These are phyloP conservation scores for Terfezia claveryi DNA, from an alignment of 495 filamentous ascomycete species.

Conservation along the genomic window DNA sequence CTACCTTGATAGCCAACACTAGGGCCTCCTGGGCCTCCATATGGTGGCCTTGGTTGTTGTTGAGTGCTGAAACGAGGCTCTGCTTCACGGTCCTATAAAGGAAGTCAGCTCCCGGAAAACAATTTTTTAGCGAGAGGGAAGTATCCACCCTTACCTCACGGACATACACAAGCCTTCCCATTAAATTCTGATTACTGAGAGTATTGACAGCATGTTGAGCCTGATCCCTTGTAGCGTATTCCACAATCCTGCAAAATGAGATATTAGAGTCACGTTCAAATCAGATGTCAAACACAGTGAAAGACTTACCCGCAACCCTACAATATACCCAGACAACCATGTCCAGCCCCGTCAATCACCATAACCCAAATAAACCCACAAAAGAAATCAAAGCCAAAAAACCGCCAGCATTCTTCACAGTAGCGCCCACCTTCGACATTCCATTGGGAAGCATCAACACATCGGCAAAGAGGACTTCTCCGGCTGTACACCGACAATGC, in stretches of 20 bases:
- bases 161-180: constrained; percentile 95
- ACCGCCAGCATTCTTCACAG: constrained; percentile 70
- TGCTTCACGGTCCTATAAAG: constrained; percentile 64
- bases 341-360: constrained; percentile 99
- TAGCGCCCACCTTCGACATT: constrained; percentile 99
- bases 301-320: constrained; percentile 98
- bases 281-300: neutral
- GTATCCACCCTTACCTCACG: constrained; percentile 49
- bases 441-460: constrained; percentile 99
- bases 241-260: constrained; percentile 61
- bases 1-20: constrained; percentile 26
- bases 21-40: constrained; percentile 27
- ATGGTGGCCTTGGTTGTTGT: constrained; percentile 46
- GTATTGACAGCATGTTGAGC: constrained; percentile 92
- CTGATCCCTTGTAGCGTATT: constrained; percentile 99
- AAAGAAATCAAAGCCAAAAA: constrained; percentile 42
- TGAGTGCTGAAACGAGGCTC: constrained; percentile 79
- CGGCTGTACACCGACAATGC: constrained; percentile 36
- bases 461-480: constrained; percentile 98
- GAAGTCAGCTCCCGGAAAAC: neutral
- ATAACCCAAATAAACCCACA: constrained; percentile 67
- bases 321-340: constrained; percentile 59
- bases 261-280: constrained; percentile 9
- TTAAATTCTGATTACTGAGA: constrained; percentile 95
- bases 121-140: neutral